phyloP scores from a whole-genome alignment of 805 yeast species.

The Candida alai region DNA sequence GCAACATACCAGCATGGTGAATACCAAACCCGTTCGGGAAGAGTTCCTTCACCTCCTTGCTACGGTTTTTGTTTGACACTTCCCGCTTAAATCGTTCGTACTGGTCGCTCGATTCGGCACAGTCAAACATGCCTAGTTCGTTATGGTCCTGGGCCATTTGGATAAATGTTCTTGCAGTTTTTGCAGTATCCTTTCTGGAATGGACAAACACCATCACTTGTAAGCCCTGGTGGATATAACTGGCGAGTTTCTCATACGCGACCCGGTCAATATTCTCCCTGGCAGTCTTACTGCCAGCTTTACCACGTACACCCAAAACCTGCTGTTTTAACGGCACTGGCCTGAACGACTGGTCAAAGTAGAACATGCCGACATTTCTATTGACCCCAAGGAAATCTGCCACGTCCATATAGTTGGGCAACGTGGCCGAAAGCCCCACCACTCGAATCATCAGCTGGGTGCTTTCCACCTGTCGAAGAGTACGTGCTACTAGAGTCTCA shows the following conservation, averaged over 20 bases:
- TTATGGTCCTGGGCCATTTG: conserved; percentile 59
- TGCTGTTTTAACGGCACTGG: conserved; percentile 93
- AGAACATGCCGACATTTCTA: conserved; percentile 87
- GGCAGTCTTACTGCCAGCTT: conserved; percentile 70
- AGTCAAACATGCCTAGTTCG: conserved; percentile 57
- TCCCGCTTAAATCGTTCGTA: conserved; percentile 56
- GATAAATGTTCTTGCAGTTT: conserved; percentile 72
- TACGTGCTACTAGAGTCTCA: conserved; percentile 91
- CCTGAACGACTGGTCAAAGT: conserved; percentile 87
- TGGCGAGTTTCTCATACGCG: conserved; percentile 70
- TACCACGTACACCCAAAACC: conserved; percentile 81
- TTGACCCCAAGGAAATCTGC: conserved; percentile 94
- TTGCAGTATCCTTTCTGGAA: conserved; percentile 88
- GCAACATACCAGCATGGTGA: conserved; percentile 96
- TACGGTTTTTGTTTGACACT: conserved; percentile 61
- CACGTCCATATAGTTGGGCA: conserved; percentile 88
- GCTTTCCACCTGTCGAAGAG: conserved; percentile 90
- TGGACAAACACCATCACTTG: conserved; percentile 98
- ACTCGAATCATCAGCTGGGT: conserved; percentile 91
- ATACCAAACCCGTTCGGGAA: conserved; percentile 82
- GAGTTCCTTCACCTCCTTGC: conserved; percentile 75
- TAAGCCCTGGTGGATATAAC: conserved; percentile 62
- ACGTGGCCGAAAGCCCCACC: conserved; percentile 90
- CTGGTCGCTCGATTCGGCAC: conserved; percentile 37
- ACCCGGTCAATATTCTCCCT: conserved; percentile 71